A percentile compares a stretch with the other conserved stretches of the same genome.
phyloP scores from a whole-genome alignment of 306 rosid genomes.

The Erythrophleum fordii region DNA sequence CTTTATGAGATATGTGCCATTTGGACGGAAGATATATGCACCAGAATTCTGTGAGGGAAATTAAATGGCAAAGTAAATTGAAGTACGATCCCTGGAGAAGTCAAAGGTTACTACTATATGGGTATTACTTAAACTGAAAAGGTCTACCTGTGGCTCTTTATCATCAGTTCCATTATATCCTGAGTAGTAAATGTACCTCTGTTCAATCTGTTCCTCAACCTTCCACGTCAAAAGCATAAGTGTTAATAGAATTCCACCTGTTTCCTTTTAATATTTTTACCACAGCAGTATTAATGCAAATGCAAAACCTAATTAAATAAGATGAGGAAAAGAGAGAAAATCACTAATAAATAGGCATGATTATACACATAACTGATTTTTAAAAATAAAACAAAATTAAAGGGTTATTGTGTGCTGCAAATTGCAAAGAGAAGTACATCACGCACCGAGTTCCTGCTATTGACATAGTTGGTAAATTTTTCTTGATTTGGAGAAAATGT shows the following conservation, averaged over 20 bases:
- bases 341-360: conserved; percentile 27
- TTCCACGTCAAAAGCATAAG: conserved; percentile 45
- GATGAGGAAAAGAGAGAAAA: conserved; percentile 27
- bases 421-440: conserved; percentile 31
- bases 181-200: conserved; percentile 55
- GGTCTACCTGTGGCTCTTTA: conserved; percentile 51
- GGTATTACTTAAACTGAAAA: conserved; percentile 21
- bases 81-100: conserved; percentile 1
- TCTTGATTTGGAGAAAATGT: conserved; percentile 56
- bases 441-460: conserved; percentile 58
- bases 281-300: conserved; percentile 4
- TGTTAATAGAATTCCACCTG: conserved; percentile 19
- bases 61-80: conserved; percentile 28
- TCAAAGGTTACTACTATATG: conserved; percentile 31
- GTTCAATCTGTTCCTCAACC: conserved; percentile 55
- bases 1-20: conserved; percentile 49
- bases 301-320: conserved; percentile 25
- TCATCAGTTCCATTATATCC: conserved; percentile 53
- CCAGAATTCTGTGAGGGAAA: conserved; percentile 56
- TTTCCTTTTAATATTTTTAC: conserved; percentile 17
- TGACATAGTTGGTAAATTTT: conserved; percentile 57
- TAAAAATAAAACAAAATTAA: neutral
- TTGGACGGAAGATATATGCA: conserved; percentile 66
- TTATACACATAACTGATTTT: neutral
- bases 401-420: conserved; percentile 30